Conservation (phyloP, 352 stramenopile species). For the Pythium plurisporium region DNA sequence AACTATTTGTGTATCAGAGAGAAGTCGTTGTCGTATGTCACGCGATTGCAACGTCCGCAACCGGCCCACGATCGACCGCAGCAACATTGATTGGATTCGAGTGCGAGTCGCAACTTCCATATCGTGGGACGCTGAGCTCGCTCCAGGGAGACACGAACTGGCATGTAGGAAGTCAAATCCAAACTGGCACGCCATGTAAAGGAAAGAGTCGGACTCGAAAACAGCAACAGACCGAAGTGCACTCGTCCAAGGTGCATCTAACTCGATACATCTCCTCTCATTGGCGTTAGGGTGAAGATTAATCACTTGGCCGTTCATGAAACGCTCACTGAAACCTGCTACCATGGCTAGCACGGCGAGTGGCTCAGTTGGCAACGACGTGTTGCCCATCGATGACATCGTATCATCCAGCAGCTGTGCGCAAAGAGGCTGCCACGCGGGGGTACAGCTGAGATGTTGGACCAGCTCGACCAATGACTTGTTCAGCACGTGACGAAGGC, state of each 20-base stretch:
- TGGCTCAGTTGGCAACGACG: not conserved
- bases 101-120: not conserved
- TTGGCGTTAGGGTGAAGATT: not conserved
- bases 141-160: not conserved
- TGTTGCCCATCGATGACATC: not conserved
- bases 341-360: not conserved
- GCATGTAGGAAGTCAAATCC: not conserved
- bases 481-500: not conserved
- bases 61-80: not conserved
- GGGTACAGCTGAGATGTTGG: not conserved
- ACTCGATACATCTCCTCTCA: not conserved
- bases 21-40: not conserved
- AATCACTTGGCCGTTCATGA: slow-evolving; percentile 4
- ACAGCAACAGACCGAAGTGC: not conserved
- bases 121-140: not conserved
- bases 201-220: not conserved
- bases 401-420: not conserved
- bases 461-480: not conserved
- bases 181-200: not conserved
- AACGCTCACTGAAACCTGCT: slow-evolving; percentile 6
- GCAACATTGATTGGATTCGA: not conserved
- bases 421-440: not conserved
- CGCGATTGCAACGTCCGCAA: not conserved
- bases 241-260: not conserved
- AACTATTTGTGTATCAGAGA: not conserved